Conservation (phyloP, 1,139 yeast genomes). For the Arxiozyma slooffiae region DNA sequence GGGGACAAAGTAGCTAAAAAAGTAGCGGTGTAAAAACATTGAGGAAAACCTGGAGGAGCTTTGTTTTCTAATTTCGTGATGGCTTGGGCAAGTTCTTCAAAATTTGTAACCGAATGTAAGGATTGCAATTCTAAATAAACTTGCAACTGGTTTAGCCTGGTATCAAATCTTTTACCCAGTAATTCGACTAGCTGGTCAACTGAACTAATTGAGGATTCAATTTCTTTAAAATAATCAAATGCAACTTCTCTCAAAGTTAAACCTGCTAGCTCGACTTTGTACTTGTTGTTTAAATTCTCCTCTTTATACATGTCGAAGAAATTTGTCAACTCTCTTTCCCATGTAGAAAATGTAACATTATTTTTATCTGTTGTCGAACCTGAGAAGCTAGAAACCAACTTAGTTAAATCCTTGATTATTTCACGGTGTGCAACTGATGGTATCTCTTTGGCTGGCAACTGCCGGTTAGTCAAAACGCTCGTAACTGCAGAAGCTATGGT, state of each 20-base stretch:
- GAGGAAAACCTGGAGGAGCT: neutral
- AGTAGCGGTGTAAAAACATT: neutral
- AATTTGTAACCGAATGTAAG: too few species aligned
- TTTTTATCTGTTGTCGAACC: neutral
- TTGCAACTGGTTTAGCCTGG: neutral
- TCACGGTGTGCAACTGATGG: neutral
- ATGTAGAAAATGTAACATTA: neutral
- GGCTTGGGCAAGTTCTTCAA: neutral
- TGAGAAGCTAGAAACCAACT: neutral
- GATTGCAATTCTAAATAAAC: neutral
- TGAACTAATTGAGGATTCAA: neutral
- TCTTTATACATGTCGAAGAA: neutral
- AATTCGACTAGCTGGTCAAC: neutral
- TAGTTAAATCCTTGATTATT: neutral
- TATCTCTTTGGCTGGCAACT: too few species aligned
- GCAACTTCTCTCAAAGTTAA: neutral
- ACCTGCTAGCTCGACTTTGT: neutral
- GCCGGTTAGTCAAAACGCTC: too few species aligned
- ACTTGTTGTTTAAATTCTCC: too few species aligned
- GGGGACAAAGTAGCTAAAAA: neutral
- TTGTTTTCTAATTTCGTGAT: neutral
- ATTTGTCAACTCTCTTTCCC: neutral
- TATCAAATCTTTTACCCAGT: neutral
- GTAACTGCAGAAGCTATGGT: too few species aligned
- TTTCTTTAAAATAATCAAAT: neutral